Evolutionary conservation across 192 early-diverging fungal genomes (phyloP), one percentile per base, ranked within the genome.

Genomic region (Diversispora epigaea): DNA sequence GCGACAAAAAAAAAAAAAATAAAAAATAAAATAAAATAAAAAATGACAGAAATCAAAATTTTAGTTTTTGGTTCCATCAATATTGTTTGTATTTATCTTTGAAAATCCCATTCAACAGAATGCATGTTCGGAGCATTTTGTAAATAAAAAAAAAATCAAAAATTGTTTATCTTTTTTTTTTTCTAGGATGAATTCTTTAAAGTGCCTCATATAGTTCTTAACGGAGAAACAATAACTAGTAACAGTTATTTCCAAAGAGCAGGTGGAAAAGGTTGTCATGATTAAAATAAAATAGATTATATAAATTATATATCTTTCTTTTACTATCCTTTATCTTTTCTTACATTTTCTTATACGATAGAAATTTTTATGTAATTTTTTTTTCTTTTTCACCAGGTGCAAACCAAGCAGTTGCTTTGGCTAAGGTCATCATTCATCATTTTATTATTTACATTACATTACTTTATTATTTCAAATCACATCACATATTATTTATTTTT

Each of bases 341-440:
- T 32, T 44, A 39, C 15, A 21, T 14, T 3, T 6, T 3, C 43
- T 32, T 46, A 69, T 64, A 64, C 19, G 22, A 54, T 63, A 41
- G n/a, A n/a, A n/a, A n/a, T n/a, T n/a, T 39, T 19, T 17, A 68
- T 40, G 9, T 57, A 40, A 12, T 22, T 57, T 64, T 39, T 55
- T 44, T 78, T 4, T 12, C 47, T 19, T 3, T 46, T 43, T 14
- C 65, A 25, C 1, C 44, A 88, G 93, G 96, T 7, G 93, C 95
- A 9, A 98, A 98, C 68, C 94, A 96, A 73, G 89, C 92, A 15
- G 92, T 93, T 6, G 95, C 96, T 12, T 79, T 94, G 10, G 92
- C 91, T 47, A 86, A 86, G 80, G 91, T 85, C 76, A 21, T 22
- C 41, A 62, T 52, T 50, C 6, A n/a, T 32, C 43, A 32, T 55